A percentile compares a stretch with the other conserved stretches of the same genome.
Conservation (phyloP, 441 rosid genomes). For the Geranium incanum region DNA sequence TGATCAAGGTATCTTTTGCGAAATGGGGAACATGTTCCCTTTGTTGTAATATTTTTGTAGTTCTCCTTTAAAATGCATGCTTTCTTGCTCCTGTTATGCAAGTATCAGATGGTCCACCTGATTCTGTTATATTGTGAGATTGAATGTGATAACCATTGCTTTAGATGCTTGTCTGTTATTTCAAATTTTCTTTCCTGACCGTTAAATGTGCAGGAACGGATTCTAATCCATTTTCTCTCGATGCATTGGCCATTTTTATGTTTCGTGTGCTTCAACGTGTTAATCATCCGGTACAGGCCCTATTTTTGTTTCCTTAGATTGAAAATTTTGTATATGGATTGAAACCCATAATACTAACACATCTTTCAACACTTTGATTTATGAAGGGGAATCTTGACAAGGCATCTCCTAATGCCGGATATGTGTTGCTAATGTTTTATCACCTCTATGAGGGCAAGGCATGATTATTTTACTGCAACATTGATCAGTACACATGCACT, state of each 20-base stretch:
- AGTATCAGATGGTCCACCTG: neutral
- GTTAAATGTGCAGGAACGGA: conserved; percentile 53
- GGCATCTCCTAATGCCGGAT: conserved; percentile 78
- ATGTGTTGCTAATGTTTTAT: conserved; percentile 90
- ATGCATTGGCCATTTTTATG: conserved; percentile 82
- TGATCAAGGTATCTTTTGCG: neutral
- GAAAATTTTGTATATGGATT: conserved; percentile 5
- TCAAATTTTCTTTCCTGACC: neutral
- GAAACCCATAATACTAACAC: conserved; percentile 17
- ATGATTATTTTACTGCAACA: conserved; percentile 22
- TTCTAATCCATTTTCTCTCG: conserved; percentile 83
- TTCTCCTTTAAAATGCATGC: neutral
- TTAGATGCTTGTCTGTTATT: neutral
- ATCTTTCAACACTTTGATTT: conserved; percentile 22
- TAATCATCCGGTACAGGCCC: conserved; percentile 68
- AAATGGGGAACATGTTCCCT: neutral
- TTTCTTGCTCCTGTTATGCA: neutral
- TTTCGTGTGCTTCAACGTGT: conserved; percentile 83
- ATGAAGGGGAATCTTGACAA: conserved; percentile 89
- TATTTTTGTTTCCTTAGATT: conserved; percentile 17
- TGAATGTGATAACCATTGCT: neutral
- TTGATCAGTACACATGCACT: neutral
- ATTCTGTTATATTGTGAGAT: neutral
- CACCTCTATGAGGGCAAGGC: conserved; percentile 95
- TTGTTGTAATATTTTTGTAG: neutral